phyloP scores from a whole-genome alignment of 2,329 filamentous ascomycete species.

The Exophiala sp. region DNA sequence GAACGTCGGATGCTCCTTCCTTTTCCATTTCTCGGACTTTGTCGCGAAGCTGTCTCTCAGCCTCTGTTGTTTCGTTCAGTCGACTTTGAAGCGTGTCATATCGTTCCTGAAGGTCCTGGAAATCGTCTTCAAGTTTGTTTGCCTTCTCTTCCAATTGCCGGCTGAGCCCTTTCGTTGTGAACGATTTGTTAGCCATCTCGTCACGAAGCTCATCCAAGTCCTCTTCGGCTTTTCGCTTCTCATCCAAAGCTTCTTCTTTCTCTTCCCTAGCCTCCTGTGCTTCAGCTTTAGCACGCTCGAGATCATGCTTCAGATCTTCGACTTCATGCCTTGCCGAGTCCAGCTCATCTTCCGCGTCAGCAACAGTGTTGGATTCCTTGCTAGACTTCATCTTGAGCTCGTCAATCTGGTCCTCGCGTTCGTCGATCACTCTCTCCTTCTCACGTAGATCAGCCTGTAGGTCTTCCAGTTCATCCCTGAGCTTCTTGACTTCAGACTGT shows the following conservation, averaged over 20 bases:
- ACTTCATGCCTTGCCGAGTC: conserved; percentile 44
- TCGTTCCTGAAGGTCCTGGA: conserved; percentile 52
- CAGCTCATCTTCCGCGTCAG: conserved; percentile 50
- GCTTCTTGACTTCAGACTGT: conserved; percentile 58
- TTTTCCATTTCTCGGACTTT: conserved; percentile 43
- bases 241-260: conserved; percentile 50
- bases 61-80: conserved; percentile 42
- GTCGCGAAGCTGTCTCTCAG: conserved; percentile 38
- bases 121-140: conserved; percentile 62
- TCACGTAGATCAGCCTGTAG: conserved; percentile 71
- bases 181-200: conserved; percentile 74
- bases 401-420: conserved; percentile 72
- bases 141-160: conserved; percentile 72
- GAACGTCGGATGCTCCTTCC: conserved; percentile 37
- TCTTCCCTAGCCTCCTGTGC: conserved; percentile 43
- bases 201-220: conserved; percentile 64
- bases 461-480: conserved; percentile 72
- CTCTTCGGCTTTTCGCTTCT: conserved; percentile 50
- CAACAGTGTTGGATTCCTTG: conserved; percentile 41
- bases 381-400: conserved; percentile 53
- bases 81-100: conserved; percentile 43
- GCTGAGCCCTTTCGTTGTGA: conserved; percentile 69
- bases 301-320: conserved; percentile 40
- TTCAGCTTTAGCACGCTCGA: conserved; percentile 38
- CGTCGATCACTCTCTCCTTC: conserved; percentile 69